Evolutionary conservation across 2,329 filamentous ascomycete species (phyloP).

Genomic region (Capronia coronata): DNA sequence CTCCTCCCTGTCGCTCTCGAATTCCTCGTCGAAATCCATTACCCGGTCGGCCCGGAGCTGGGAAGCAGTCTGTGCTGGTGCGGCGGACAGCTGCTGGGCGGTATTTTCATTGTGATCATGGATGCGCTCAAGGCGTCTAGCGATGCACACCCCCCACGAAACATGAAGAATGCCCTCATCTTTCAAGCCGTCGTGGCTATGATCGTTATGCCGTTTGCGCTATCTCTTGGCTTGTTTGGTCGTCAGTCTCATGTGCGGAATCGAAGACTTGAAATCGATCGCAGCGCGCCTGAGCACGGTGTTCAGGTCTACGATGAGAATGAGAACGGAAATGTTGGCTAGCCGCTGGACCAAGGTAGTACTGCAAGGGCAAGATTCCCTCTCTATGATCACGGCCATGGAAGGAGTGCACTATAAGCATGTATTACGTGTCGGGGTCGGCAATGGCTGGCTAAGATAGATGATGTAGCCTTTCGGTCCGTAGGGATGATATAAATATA

Average conservation of each 20-base stretch:
- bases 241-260: conserved; percentile 33
- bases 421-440: too few relatives aligned
- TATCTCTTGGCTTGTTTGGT: conserved; percentile 66
- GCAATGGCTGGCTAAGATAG: too few relatives aligned
- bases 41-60: conserved; percentile 80
- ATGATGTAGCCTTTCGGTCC: too few relatives aligned
- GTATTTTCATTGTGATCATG: conserved; percentile 74
- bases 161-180: conserved; percentile 69
- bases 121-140: conserved; percentile 58
- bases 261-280: conserved; percentile 39
- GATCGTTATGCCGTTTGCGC: conserved; percentile 58
- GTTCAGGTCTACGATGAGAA: conserved; percentile 8
- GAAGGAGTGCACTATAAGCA: too few relatives aligned
- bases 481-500: too few relatives aligned
- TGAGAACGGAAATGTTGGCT: neutral
- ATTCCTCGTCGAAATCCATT: conserved; percentile 77
- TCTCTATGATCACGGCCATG: too few relatives aligned
- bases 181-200: conserved; percentile 70
- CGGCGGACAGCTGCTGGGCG: conserved; percentile 78
- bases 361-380: neutral
- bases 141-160: conserved; percentile 53
- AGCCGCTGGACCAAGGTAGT: neutral
- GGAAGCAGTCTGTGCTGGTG: conserved; percentile 79
- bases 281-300: conserved; percentile 15
- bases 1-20: conserved; percentile 81